phyloP scores from a whole-genome alignment of 768 basidiomycete species.

The Amanita exitialis region DNA sequence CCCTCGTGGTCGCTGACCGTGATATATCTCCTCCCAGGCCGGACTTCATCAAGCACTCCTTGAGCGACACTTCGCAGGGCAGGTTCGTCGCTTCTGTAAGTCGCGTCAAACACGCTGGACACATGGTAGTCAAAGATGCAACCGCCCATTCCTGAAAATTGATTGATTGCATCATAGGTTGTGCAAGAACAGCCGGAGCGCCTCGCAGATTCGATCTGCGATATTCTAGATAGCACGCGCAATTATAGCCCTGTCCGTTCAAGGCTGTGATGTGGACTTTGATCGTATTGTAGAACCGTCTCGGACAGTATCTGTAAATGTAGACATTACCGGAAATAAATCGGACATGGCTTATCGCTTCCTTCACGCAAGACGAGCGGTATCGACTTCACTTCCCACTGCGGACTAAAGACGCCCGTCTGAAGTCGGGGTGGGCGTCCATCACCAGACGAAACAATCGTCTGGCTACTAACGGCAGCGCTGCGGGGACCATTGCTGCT shows the following conservation, averaged over 20 bases:
- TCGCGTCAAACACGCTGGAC: constrained; percentile 33
- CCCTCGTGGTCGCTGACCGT: not conserved
- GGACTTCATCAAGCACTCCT: constrained; percentile 31
- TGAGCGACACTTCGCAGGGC: constrained; percentile 30
- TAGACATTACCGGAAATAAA: not conserved
- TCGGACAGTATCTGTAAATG: not conserved
- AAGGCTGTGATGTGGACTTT: constrained; percentile 11
- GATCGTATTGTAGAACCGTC: not conserved
- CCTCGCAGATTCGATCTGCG: constrained; percentile 24
- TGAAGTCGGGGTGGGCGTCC: too few relatives aligned
- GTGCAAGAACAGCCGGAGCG: constrained; percentile 34
- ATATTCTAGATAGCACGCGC: constrained; percentile 19
- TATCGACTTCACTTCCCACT: too few relatives aligned
- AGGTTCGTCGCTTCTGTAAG: constrained; percentile 30
- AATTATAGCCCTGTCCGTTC: constrained; percentile 6
- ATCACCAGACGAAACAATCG: too few relatives aligned
- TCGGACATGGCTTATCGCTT: not conserved
- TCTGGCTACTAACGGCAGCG: too few relatives aligned
- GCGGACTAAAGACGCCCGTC: too few relatives aligned
- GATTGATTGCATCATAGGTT: too few relatives aligned
- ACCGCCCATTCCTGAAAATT: not conserved
- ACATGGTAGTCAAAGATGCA: constrained; percentile 25
- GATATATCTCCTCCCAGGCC: constrained; percentile 18
- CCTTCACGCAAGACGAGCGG: too few relatives aligned
- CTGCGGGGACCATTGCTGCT: too few relatives aligned